These are phyloP conservation scores for Durotheca rogersii DNA, from an alignment of 495 filamentous ascomycete species.

Conservation along the genomic window DNA sequence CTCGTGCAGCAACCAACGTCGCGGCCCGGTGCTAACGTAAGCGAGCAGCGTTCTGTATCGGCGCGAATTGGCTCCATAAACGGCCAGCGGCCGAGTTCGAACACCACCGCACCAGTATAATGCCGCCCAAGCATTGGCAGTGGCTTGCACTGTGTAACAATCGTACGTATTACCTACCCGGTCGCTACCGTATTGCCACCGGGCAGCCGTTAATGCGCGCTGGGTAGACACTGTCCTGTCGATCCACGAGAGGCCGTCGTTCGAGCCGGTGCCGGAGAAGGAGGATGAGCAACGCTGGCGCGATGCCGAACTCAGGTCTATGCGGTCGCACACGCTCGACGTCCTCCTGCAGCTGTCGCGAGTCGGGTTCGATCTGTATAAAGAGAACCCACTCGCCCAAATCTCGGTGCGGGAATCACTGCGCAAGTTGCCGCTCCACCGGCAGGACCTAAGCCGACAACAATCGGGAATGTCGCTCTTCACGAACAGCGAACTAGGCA, in stretches of 20 bases:
- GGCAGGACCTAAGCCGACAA: constrained; percentile 36
- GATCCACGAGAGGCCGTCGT: constrained; percentile 71
- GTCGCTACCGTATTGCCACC: not conserved
- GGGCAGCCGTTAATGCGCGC: constrained; percentile 19
- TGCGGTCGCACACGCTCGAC: constrained; percentile 67
- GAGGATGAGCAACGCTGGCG: constrained; percentile 37
- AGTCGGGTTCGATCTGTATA: constrained; percentile 39
- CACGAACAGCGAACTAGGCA: constrained; percentile 20
- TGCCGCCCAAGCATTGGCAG: constrained; percentile 57
- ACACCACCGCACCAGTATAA: constrained; percentile 27
- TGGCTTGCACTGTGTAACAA: constrained; percentile 85
- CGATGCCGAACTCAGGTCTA: constrained; percentile 48
- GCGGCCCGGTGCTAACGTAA: constrained; percentile 14
- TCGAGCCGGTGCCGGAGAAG: constrained; percentile 36
- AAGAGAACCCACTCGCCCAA: constrained; percentile 51
- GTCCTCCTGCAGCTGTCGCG: constrained; percentile 71
- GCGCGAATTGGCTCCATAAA: constrained; percentile 76
- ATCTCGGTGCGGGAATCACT: constrained; percentile 40
- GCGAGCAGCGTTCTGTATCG: constrained; percentile 68
- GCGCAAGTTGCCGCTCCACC: constrained; percentile 24
- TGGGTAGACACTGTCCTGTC: constrained; percentile 68
- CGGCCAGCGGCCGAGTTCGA: constrained; percentile 35
- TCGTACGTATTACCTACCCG: constrained; percentile 48
- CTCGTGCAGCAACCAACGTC: not conserved
- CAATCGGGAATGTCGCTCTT: constrained; percentile 25